Base-by-base conservation (phyloP, 1,284 basidiomycete species). In the Apiotrichum gracile region DNA sequence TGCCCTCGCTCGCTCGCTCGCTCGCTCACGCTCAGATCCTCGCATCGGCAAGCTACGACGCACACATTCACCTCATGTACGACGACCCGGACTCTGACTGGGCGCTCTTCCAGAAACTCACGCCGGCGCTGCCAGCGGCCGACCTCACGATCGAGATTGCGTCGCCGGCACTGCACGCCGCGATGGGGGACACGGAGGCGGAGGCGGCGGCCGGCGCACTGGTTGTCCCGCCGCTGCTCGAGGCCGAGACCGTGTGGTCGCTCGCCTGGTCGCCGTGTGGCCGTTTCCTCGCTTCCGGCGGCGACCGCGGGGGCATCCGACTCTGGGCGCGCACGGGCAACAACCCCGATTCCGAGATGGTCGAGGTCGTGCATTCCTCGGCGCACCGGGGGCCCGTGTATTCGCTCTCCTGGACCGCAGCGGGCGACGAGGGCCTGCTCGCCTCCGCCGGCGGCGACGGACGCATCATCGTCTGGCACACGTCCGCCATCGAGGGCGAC, bases 31-130 rank as follows among this genome's bases (percentile, higher is more conserved):
- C 46, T 62, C 73, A 92, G 86, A 87, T 97, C 52, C 85, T 99
- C 49, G 96, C 94, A 12, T 97, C 92, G 5, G 91, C 85, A 10
- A 97, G 92, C 0, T 99, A 98, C 76, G 96, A 99, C 70, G 91
- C 97, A 66, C 90, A 88, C 8, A 89, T 99, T 73, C 91, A 91
- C 65, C 82, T 98, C 24, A 94, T 96, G 74, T 78, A 88, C 54
- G 93, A 97, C 70, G 94, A 98, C 71, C 91, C 91, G 0, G 83
- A 84, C 21, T 91, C 94, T 61, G 94, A 98, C 72, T 97, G 96
- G 91, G 92, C 84, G 71, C 87, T 86, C 66, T 88, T 90, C 63
- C 74, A 83, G 51, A 91, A 90, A 1, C 79, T 96, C 4, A 81
- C 81, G 1, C 90, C 90, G 2, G 87, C 92, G 65, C 76, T 81